These are phyloP conservation scores for Inonotus hispidus DNA, from an alignment of 1,284 basidiomycete genomes.

Conservation along the genomic window DNA sequence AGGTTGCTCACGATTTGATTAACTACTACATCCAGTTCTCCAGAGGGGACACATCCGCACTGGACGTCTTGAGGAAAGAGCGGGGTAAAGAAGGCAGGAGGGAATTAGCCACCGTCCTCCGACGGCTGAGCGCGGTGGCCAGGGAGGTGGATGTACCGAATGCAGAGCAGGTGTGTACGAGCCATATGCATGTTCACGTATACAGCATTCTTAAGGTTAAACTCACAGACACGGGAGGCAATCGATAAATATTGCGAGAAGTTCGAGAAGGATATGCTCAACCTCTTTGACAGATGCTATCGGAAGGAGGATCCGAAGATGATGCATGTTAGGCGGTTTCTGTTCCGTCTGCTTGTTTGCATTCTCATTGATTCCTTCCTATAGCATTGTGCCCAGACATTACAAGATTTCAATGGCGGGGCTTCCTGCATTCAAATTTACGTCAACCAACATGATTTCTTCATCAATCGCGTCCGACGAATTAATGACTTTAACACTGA, in stretches of 20 bases:
- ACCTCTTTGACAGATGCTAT: conserved; percentile 93
- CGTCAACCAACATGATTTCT: conserved; percentile 99
- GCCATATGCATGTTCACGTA: background rate
- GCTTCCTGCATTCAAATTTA: conserved; percentile 97
- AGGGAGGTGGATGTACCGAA: conserved; percentile 87
- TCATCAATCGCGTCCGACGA: conserved; percentile 84
- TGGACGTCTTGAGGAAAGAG: conserved; percentile 83
- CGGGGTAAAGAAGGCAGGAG: conserved; percentile 76
- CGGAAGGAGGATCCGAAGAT: conserved; percentile 96
- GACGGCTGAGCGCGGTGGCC: conserved; percentile 83
- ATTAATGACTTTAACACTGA: conserved; percentile 50
- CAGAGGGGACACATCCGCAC: conserved; percentile 72
- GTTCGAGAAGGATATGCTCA: conserved; percentile 98
- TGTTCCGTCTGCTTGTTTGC: conserved; percentile 27
- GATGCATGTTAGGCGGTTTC: conserved; percentile 74
- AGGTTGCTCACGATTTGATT: conserved; percentile 92
- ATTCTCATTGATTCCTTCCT: conserved; percentile 1
- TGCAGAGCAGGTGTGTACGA: conserved; percentile 62
- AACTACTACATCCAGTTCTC: conserved; percentile 94
- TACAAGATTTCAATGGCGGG: conserved; percentile 98
- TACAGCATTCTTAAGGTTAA: background rate
- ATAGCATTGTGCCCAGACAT: conserved; percentile 94
- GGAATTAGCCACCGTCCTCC: conserved; percentile 86
- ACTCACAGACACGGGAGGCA: conserved; percentile 66
- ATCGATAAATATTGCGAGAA: conserved; percentile 97